Evolutionary conservation across 1,284 basidiomycete genomes (phyloP).

Genomic region (Irpex lacteus): DNA sequence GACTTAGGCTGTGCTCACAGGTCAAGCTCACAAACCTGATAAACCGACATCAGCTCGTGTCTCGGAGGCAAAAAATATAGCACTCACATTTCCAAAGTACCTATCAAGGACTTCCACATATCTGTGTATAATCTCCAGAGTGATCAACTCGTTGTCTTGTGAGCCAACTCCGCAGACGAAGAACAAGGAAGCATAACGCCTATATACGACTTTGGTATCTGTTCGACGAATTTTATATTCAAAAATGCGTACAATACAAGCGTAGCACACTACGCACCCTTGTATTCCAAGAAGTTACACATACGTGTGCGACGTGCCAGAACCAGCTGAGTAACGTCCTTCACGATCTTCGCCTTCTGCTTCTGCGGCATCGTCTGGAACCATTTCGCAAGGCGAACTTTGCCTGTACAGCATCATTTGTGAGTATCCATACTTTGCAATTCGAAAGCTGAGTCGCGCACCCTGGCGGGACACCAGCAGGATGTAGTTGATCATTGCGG

Average conservation of each 20-base stretch:
- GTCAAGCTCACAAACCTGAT: slow-evolving; percentile 92
- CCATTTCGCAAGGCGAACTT: slow-evolving; percentile 98
- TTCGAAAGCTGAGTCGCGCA: slow-evolving; percentile 21
- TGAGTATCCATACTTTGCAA: background rate
- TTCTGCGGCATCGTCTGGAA: slow-evolving; percentile 95
- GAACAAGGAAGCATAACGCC: slow-evolving; percentile 97
- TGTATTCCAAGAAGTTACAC: slow-evolving; percentile 99
- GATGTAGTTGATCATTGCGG: slow-evolving; percentile 39
- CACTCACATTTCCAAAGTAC: slow-evolving; percentile 95
- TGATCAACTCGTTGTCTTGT: slow-evolving; percentile 90
- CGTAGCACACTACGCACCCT: slow-evolving; percentile 58
- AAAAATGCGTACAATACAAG: background rate
- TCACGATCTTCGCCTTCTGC: slow-evolving; percentile 96
- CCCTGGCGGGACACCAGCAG: slow-evolving; percentile 94
- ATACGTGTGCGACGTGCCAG: slow-evolving; percentile 94
- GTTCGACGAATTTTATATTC: slow-evolving; percentile 7
- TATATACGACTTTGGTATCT: slow-evolving; percentile 97
- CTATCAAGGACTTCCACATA: slow-evolving; percentile 99
- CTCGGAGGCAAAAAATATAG: slow-evolving; percentile 11
- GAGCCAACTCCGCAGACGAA: slow-evolving; percentile 93
- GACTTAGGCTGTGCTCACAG: slow-evolving; percentile 53
- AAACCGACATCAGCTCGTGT: background rate
- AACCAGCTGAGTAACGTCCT: slow-evolving; percentile 98
- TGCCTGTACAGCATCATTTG: slow-evolving; percentile 54
- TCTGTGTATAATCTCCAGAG: slow-evolving; percentile 96